Conservation (phyloP, 306 rosid species). For the Arachis hypogaea region DNA sequence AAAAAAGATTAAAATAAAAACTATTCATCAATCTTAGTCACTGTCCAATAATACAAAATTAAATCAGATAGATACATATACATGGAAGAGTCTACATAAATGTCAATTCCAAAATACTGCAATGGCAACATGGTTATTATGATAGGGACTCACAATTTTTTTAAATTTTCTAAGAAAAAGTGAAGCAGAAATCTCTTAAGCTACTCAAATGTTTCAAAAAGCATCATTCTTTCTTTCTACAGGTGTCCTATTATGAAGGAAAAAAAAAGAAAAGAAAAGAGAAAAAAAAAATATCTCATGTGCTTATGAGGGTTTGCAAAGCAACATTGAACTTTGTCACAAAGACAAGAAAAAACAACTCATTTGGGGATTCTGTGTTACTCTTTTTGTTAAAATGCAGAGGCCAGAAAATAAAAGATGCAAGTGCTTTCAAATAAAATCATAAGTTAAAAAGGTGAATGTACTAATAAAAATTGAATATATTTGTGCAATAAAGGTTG, state of each 20-base stretch:
- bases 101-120: slow-evolving; percentile 43
- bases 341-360: slow-evolving; percentile 88
- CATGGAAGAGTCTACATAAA: slow-evolving; percentile 33
- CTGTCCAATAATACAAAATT: slow-evolving; percentile 43
- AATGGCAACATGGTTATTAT: slow-evolving; percentile 49
- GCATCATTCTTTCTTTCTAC: slow-evolving; percentile 41
- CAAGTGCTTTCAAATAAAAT: slow-evolving; percentile 33
- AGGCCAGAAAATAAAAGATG: slow-evolving; percentile 10
- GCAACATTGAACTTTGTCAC: slow-evolving; percentile 81
- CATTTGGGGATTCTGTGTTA: slow-evolving; percentile 42
- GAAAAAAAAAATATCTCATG: slow-evolving; percentile 29
- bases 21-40: slow-evolving; percentile 32
- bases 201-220: slow-evolving; percentile 69
- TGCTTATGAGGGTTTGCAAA: slow-evolving; percentile 66
- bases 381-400: slow-evolving; percentile 18
- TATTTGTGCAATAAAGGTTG: slow-evolving; percentile 30
- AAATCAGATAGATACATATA: background rate
- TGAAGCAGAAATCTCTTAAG: slow-evolving; percentile 64
- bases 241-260: slow-evolving; percentile 47
- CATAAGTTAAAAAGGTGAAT: slow-evolving; percentile 44
- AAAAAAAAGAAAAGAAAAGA: background rate
- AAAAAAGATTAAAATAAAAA: no score
- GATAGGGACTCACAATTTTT: slow-evolving; percentile 43
- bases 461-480: slow-evolving; percentile 19
- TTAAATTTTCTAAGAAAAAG: slow-evolving; percentile 42